These are phyloP conservation scores for Hypoxylon fuscum DNA, from an alignment of 495 filamentous ascomycete species.

Conservation along the genomic window DNA sequence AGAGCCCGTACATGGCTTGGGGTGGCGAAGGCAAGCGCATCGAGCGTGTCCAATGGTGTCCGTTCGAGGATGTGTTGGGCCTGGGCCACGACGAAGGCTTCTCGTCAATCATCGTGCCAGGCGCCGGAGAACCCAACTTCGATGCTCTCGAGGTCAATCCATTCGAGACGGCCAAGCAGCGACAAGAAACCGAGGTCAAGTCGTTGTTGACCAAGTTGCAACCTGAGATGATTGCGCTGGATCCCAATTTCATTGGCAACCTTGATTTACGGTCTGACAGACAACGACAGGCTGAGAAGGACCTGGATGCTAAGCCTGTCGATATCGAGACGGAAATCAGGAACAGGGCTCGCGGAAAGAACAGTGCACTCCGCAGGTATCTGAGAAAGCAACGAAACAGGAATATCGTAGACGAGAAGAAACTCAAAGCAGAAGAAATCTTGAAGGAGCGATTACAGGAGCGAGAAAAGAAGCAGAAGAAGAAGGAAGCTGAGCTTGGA, in stretches of 20 bases:
- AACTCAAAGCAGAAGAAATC: slow-evolving; percentile 65
- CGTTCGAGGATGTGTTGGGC: slow-evolving; percentile 91
- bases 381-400: slow-evolving; percentile 86
- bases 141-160: slow-evolving; percentile 94
- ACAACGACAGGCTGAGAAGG: slow-evolving; percentile 74
- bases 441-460: slow-evolving; percentile 55
- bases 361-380: slow-evolving; percentile 84
- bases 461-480: slow-evolving; percentile 51
- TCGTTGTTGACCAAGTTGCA: slow-evolving; percentile 89
- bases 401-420: slow-evolving; percentile 89
- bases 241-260: slow-evolving; percentile 88
- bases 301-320: slow-evolving; percentile 76
- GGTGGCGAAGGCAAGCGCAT: slow-evolving; percentile 85
- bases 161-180: slow-evolving; percentile 93
- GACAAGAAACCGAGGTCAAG: slow-evolving; percentile 92
- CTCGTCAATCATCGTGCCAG: slow-evolving; percentile 86
- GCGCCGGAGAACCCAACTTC: slow-evolving; percentile 95
- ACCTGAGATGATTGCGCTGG: slow-evolving; percentile 95
- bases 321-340: slow-evolving; percentile 74
- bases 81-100: slow-evolving; percentile 87
- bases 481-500: slow-evolving; percentile 55
- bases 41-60: slow-evolving; percentile 88
- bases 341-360: slow-evolving; percentile 88
- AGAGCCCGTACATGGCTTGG: slow-evolving; percentile 92
- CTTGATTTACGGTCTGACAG: slow-evolving; percentile 79